Evolutionary conservation across 2,329 filamentous ascomycete genomes (phyloP).

Genomic region (Tolypocladium capitatum): DNA sequence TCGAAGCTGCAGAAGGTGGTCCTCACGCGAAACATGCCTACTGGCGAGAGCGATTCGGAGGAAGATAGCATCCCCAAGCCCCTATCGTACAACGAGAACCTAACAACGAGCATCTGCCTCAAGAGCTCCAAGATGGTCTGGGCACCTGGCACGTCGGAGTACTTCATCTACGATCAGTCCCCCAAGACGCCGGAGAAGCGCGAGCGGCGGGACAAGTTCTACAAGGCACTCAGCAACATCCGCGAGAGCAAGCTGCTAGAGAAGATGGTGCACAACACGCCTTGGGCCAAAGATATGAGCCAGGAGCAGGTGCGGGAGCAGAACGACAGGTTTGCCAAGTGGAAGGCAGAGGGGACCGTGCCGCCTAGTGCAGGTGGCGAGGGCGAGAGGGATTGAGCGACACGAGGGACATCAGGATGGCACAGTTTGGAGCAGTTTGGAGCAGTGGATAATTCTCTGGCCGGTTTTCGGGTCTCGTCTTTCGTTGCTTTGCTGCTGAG

Average conservation of each 20-base stretch:
- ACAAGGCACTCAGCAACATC: slow-evolving; percentile 44
- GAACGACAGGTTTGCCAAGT: slow-evolving; percentile 50
- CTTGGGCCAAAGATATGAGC: slow-evolving; percentile 67
- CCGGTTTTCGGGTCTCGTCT: neutral
- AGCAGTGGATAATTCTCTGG: neutral
- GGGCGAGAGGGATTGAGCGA: neutral
- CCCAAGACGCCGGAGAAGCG: slow-evolving; percentile 56
- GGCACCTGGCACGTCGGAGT: slow-evolving; percentile 56
- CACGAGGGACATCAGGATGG: neutral
- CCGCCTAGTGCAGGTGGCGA: slow-evolving; percentile 10
- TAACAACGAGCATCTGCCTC: slow-evolving; percentile 61
- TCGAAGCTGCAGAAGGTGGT: slow-evolving; percentile 54
- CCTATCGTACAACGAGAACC: slow-evolving; percentile 50
- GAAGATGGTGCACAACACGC: slow-evolving; percentile 70
- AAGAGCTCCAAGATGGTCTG: slow-evolving; percentile 73
- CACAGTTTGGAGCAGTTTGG: neutral
- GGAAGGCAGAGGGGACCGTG: slow-evolving; percentile 35
- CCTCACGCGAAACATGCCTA: slow-evolving; percentile 57
- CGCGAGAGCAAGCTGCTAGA: slow-evolving; percentile 59
- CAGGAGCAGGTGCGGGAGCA: slow-evolving; percentile 64
- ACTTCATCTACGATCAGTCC: slow-evolving; percentile 56
- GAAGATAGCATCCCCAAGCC: slow-evolving; percentile 49
- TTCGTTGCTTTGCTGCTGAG: neutral
- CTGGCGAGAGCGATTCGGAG: slow-evolving; percentile 47
- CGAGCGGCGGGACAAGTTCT: slow-evolving; percentile 30